phyloP scores from a whole-genome alignment of 2,329 filamentous ascomycete species.

The Claviceps fusiformis region DNA sequence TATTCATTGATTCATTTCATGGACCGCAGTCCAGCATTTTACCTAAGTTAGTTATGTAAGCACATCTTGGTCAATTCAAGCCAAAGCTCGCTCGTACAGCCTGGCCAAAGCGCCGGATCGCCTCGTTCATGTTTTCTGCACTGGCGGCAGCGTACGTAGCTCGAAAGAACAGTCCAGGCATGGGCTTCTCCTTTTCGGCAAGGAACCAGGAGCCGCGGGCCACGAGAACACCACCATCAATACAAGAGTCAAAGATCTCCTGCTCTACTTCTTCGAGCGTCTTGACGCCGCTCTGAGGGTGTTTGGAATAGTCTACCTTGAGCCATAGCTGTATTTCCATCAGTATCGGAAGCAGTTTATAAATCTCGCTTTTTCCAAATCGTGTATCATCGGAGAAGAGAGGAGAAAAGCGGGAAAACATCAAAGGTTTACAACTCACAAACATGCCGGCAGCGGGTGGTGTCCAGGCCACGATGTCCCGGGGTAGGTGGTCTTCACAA shows the following conservation, averaged over 20 bases:
- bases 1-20: background rate
- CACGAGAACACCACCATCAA: constrained; percentile 65
- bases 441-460: constrained; percentile 89
- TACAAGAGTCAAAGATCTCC: constrained; percentile 66
- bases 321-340: constrained; percentile 50
- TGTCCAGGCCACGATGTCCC: constrained; percentile 63
- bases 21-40: no score
- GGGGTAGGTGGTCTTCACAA: constrained; percentile 65
- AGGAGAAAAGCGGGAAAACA: background rate
- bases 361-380: background rate
- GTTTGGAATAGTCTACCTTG: constrained; percentile 49
- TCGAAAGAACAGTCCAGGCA: constrained; percentile 67
- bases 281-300: constrained; percentile 43
- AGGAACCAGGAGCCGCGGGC: constrained; percentile 86
- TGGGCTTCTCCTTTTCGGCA: constrained; percentile 50
- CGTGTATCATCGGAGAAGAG: background rate
- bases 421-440: constrained; percentile 34
- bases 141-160: constrained; percentile 78
- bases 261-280: constrained; percentile 61
- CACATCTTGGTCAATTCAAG: constrained; percentile 13
- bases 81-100: constrained; percentile 51
- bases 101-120: constrained; percentile 61
- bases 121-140: constrained; percentile 54
- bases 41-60: background rate
- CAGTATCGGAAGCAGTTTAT: background rate